Evolutionary conservation across 2,329 filamentous ascomycete species (phyloP), one percentile per base, ranked within the genome.

Genomic region (Xylaria sp.): DNA sequence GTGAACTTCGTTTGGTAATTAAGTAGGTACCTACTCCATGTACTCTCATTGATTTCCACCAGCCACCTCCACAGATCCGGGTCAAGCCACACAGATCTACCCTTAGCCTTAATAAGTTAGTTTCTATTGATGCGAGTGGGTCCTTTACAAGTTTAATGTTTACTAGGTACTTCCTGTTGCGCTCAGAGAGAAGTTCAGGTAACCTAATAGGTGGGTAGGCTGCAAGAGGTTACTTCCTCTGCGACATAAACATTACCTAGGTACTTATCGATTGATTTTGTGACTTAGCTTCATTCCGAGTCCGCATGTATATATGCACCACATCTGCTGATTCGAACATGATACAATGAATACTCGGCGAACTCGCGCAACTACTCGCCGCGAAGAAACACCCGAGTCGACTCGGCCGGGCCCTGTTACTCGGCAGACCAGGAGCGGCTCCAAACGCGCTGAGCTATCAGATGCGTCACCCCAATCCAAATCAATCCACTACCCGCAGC

Each of bases 341-440:
- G 62, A 61, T 33, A 70, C 43, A 33, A 77, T 77, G 76, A 66
- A 64, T 56, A 60, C 69, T 9, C 72, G 72, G 51, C 72, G 69
- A 46, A 70, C 68, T 15, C 75, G 71, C 63, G 66, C 67, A 39
- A 20, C 68, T 49, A 70, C 67, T 20, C 73, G 71, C 60, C 69
- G 54, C 52, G 70, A 66, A 2, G 71, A 62, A 65, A 70, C 72
- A 8, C 36, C 52, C 51, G 72, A 75, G 62, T 73, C 71, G 56
- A 28, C 71, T 58, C 43, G 8, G 20, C 56, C 59, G 13, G 55
- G 59, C 4, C 39, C 56, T 1, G 59, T 68, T 8, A 31, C 65
- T 25, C 72, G 74, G 66, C 75, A 74, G 23, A 76, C 74, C 13
- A 72, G 74, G 55, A 68, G 70, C 41, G 65, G 62, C 25, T 51